These are phyloP conservation scores for Pseudomassariella vexata DNA, from an alignment of 2,329 filamentous ascomycete genomes.

Conservation along the genomic window DNA sequence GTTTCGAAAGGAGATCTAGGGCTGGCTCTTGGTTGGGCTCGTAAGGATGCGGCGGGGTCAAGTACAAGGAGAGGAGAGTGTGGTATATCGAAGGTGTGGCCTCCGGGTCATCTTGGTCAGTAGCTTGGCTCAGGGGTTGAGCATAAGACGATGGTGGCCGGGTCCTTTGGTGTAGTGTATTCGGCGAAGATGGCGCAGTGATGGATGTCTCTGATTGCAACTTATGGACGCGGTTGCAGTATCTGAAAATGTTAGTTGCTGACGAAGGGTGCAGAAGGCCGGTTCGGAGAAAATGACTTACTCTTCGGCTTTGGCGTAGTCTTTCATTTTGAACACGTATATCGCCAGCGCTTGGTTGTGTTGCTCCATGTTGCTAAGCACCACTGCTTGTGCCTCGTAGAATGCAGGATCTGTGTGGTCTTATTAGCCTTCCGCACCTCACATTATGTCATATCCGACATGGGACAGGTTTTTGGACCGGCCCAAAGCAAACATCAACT, in stretches of 20 bases:
- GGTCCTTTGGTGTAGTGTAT: too few relatives aligned
- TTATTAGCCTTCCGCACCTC: slow-evolving; percentile 7
- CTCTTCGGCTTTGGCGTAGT: slow-evolving; percentile 90
- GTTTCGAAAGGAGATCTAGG: slow-evolving; percentile 80
- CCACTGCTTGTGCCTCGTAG: slow-evolving; percentile 83
- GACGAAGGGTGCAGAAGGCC: neutral
- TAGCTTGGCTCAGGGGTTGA: slow-evolving; percentile 8
- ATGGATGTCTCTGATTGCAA: slow-evolving; percentile 39
- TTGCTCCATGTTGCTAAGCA: slow-evolving; percentile 90
- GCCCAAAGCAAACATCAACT: too few relatives aligned
- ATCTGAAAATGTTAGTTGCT: slow-evolving; percentile 39
- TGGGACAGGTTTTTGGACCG: too few relatives aligned
- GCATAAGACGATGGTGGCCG: slow-evolving; percentile 20
- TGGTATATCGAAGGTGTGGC: slow-evolving; percentile 79
- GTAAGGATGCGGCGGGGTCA: slow-evolving; percentile 71
- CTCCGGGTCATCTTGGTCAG: slow-evolving; percentile 40
- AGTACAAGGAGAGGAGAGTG: slow-evolving; percentile 81
- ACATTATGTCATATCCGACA: neutral
- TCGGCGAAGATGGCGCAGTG: slow-evolving; percentile 21
- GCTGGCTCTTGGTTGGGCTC: slow-evolving; percentile 71
- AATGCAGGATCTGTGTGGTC: slow-evolving; percentile 67
- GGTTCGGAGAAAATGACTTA: slow-evolving; percentile 37
- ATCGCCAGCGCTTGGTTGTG: slow-evolving; percentile 96
- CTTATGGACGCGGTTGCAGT: slow-evolving; percentile 84
- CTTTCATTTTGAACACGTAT: slow-evolving; percentile 89